Base-by-base conservation (phyloP, 768 basidiomycete species). In the Pleurotus pulmonarius region DNA sequence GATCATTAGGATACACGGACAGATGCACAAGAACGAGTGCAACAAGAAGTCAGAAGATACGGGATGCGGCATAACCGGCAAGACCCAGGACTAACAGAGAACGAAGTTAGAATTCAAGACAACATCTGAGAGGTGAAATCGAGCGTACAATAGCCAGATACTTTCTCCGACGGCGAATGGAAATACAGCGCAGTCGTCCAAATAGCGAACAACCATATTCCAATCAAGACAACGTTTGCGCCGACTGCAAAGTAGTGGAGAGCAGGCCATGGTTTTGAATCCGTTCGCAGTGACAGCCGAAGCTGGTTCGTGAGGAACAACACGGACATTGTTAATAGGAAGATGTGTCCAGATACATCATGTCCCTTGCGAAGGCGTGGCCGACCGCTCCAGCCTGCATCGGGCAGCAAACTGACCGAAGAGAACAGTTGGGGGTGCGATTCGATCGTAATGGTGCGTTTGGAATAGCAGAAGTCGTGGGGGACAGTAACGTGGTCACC, bases 341-440 rank as follows among this genome's bases (percentile, higher is more conserved):
- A 98, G 26, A 94, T 77, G 66, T 98, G 96, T 5, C 96, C 96
- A 0, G 93, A 95, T 12, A 98, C 83, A 64, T 98, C 96, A 67
- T 97, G 94, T 0, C 96, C 96, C 41, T 77, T 81, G 53, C 83
- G 79, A 60, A 96, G 72, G 25, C 88, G 74, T 7, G 94, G 91
- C 2, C 69, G 63, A 0, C 71, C 72, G 25, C 65, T 67, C 81
- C 80, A 87, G 12, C 72, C 75, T 1, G 46, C 67, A 1, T 26
- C 18, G 58, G 12, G 69, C 69, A 26, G 67, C 64, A 12, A 69
- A 48, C 22, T 77, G 60, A 16, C 69, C 60, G 4, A 73, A 61
- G 76, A 64, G 71, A 92, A 91, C 43, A 92, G 73, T 12, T 70
- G 60, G 1, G 91, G 85, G 62, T 93, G 87, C 0, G 85, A 82